Evolutionary conservation across 164 flowering plant species (phyloP).

Genomic region (Litsea cubeba): DNA sequence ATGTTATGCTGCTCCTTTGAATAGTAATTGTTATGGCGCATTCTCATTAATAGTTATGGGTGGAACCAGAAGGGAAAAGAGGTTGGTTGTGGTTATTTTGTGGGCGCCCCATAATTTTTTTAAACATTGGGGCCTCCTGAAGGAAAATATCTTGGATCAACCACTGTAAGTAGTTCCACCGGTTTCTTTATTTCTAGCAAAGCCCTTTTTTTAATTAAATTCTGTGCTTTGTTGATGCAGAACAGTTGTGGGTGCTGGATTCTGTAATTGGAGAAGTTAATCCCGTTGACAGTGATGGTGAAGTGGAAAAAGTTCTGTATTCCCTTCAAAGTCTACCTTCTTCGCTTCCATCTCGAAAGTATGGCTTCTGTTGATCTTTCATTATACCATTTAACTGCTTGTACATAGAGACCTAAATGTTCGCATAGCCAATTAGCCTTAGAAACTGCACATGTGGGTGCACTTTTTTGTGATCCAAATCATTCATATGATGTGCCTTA

Average conservation of each 20-base stretch:
- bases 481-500: too few species aligned
- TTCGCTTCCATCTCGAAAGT: conserved; percentile 72
- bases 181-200: neutral
- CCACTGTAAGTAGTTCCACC: neutral
- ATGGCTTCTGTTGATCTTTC: too few species aligned
- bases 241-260: conserved; percentile 95
- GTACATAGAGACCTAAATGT: neutral
- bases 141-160: too few species aligned
- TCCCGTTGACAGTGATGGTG: conserved; percentile 52
- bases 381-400: neutral
- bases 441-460: neutral
- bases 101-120: too few species aligned
- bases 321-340: conserved; percentile 76
- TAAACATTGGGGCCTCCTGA: too few species aligned
- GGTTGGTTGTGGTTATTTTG: too few species aligned
- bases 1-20: neutral
- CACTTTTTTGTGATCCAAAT: too few species aligned
- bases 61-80: too few species aligned
- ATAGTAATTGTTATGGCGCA: neutral
- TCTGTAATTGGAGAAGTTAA: conserved; percentile 83
- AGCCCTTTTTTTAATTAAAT: neutral
- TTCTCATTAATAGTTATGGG: too few species aligned
- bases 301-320: conserved; percentile 77
- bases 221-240: conserved; percentile 48
- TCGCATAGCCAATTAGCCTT: neutral